Conservation (phyloP, 1,139 yeast species). For the Nakaseomyces delphensis region DNA sequence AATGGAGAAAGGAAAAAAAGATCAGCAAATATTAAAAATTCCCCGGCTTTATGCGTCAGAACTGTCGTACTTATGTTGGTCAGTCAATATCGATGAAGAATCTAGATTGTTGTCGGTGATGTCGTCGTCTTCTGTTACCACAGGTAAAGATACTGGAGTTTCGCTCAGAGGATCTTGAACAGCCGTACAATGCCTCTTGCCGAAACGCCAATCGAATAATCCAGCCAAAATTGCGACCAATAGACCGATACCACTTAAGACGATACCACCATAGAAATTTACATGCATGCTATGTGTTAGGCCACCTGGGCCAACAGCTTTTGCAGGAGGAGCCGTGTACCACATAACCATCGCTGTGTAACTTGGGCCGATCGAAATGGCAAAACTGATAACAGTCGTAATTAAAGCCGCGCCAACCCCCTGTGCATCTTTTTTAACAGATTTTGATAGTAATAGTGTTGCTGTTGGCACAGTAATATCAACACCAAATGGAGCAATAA, state of each 20-base stretch:
- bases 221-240: conserved; percentile 1
- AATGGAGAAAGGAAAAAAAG: neutral
- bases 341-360: conserved; percentile 54
- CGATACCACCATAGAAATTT: conserved; percentile 1
- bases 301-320: neutral
- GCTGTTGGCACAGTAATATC: conserved; percentile 62
- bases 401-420: conserved; percentile 61
- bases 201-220: neutral
- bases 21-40: neutral
- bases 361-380: conserved; percentile 56
- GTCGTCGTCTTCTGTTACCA: neutral
- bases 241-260: conserved; percentile 4
- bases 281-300: conserved; percentile 3
- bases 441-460: conserved; percentile 41
- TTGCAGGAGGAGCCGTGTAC: conserved; percentile 22
- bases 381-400: conserved; percentile 52
- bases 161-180: conserved; percentile 1
- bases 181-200: conserved; percentile 2
- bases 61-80: neutral
- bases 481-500: conserved; percentile 52
- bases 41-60: neutral
- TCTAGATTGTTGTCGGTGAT: neutral
- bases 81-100: neutral
- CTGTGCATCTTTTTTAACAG: conserved; percentile 47
- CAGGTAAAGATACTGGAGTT: neutral